Conservation (phyloP, 306 rosid species). For the Quercus rubra region DNA sequence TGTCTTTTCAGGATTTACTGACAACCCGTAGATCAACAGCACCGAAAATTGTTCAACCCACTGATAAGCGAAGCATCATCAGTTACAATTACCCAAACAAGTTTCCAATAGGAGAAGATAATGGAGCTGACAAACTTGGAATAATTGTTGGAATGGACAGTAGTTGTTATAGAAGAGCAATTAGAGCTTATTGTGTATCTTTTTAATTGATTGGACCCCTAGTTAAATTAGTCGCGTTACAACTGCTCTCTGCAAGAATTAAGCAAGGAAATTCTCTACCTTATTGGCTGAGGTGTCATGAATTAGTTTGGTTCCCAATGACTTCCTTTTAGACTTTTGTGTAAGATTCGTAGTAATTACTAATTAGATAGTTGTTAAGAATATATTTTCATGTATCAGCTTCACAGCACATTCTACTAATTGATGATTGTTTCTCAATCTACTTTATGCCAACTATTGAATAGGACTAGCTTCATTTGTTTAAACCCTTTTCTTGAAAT, state of each 20-base stretch:
- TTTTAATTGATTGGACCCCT: too few species aligned
- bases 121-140: too few species aligned
- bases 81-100: too few species aligned
- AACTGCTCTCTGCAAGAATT: background rate
- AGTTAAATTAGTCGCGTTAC: background rate
- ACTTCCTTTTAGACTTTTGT: background rate
- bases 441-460: background rate
- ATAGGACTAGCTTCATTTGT: background rate
- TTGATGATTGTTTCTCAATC: background rate
- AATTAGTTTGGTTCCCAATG: background rate
- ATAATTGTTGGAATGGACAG: too few species aligned
- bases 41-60: too few species aligned
- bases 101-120: too few species aligned
- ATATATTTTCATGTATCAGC: background rate
- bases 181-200: too few species aligned
- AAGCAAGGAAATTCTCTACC: background rate
- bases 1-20: too few species aligned
- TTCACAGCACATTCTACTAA: background rate
- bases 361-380: background rate
- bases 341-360: background rate
- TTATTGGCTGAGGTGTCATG: background rate
- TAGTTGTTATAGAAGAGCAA: too few species aligned
- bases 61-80: too few species aligned
- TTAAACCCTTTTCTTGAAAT: background rate
- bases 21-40: too few species aligned